phyloP scores from a whole-genome alignment of 345 rosid genomes.

The Populus alba region DNA sequence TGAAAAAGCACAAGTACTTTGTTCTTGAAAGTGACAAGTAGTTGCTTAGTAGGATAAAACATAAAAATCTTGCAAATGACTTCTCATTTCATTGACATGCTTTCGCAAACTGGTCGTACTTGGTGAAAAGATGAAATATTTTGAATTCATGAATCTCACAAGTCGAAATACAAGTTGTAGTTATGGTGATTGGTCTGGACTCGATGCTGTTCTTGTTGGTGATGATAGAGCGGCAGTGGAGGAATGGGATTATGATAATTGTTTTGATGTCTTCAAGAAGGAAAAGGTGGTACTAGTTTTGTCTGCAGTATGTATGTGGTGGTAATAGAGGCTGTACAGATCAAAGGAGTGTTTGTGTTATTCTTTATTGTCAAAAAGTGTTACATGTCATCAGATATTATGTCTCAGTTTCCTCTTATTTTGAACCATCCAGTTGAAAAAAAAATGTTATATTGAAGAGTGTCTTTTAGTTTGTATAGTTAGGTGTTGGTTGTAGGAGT shows the following conservation, averaged over 20 bases:
- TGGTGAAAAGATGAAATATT: not conserved
- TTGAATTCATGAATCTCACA: not conserved
- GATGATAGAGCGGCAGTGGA: not conserved
- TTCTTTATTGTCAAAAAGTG: not conserved
- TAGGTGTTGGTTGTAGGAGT: not conserved
- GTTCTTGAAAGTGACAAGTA: not conserved
- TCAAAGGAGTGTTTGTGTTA: not conserved
- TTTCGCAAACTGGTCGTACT: not conserved
- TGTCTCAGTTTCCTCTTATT: not conserved
- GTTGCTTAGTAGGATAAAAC: not conserved
- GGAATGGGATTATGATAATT: not conserved
- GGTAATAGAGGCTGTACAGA: not conserved
- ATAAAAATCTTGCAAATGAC: not conserved
- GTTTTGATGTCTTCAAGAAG: not conserved
- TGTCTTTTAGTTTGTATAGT: not conserved
- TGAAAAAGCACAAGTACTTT: no score
- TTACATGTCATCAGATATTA: not conserved
- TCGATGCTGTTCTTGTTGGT: not conserved
- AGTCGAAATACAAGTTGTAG: not conserved
- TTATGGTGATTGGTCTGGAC: not conserved
- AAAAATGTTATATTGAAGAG: not conserved
- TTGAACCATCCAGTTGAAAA: not conserved
- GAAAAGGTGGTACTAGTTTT: not conserved
- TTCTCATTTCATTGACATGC: not conserved
- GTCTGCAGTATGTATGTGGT: not conserved